phyloP scores from a whole-genome alignment of 805 yeast genomes.

The Pichia eremophila region DNA sequence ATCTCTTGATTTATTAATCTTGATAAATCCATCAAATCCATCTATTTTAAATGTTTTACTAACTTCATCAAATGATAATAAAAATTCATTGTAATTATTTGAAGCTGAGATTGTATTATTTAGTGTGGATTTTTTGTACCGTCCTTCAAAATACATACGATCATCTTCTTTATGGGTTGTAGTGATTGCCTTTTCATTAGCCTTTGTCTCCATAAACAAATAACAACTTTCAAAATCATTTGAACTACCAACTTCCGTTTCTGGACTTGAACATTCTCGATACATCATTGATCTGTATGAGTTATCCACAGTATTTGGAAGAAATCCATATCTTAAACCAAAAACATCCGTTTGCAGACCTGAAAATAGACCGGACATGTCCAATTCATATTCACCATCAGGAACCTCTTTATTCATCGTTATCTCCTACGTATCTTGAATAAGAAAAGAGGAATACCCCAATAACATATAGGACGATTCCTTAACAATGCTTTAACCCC shows the following conservation, averaged over 20 bases:
- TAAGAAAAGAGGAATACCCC: not conserved
- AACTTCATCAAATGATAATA: constrained; percentile 21
- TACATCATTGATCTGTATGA: constrained; percentile 11
- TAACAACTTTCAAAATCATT: not conserved
- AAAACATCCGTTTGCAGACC: constrained; percentile 16
- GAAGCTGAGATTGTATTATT: not conserved
- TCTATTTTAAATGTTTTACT: constrained; percentile 21
- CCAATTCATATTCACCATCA: constrained; percentile 30
- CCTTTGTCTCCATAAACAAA: constrained; percentile 17
- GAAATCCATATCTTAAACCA: constrained; percentile 26
- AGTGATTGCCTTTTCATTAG: constrained; percentile 13
- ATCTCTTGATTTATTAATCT: constrained; percentile 26
- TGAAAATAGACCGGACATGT: constrained; percentile 20
- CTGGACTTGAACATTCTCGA: not conserved
- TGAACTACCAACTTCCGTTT: no score
- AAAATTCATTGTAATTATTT: constrained; percentile 16
- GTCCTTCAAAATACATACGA: constrained; percentile 25
- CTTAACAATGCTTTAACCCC: no score
- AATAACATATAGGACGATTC: not conserved
- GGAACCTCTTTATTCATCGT: constrained; percentile 13
- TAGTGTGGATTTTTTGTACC: not conserved
- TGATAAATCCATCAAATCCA: constrained; percentile 18
- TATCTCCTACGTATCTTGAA: not conserved
- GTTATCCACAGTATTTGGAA: constrained; percentile 26
- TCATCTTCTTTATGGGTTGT: constrained; percentile 6